Conservation (phyloP, 805 yeast genomes). For the Vanderwaltozyma yarrowii region DNA sequence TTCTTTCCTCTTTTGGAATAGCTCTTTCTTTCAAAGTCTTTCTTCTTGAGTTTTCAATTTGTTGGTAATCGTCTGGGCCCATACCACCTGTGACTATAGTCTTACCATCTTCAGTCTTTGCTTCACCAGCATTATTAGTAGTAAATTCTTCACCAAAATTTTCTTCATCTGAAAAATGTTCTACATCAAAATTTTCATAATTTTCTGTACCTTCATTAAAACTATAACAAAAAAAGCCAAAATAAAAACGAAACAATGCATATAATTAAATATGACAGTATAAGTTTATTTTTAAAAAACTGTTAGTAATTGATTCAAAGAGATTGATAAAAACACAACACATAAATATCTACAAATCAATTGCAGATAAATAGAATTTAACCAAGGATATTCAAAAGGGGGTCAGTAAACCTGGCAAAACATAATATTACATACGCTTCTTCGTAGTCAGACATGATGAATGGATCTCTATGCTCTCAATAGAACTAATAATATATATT, state of each 20-base stretch:
- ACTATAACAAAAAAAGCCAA: slow-evolving; percentile 14
- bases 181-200: slow-evolving; percentile 77
- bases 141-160: slow-evolving; percentile 33
- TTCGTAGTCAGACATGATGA: slow-evolving; percentile 46
- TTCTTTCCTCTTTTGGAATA: slow-evolving; percentile 76
- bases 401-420: too few species aligned
- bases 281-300: too few species aligned
- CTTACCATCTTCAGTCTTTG: slow-evolving; percentile 53
- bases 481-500: neutral
- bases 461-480: too few species aligned
- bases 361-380: too few species aligned
- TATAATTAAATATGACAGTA: neutral
- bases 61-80: slow-evolving; percentile 46
- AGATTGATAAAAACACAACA: too few species aligned
- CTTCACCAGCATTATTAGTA: slow-evolving; percentile 22
- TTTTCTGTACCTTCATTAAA: slow-evolving; percentile 64
- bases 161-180: slow-evolving; percentile 69
- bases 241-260: neutral
- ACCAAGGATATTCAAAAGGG: too few species aligned
- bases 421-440: slow-evolving; percentile 33
- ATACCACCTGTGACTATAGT: slow-evolving; percentile 62
- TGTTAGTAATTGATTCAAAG: too few species aligned
- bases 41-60: slow-evolving; percentile 33
- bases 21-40: slow-evolving; percentile 73
- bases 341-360: too few species aligned